Evolutionary conservation across 768 basidiomycete species (phyloP), one percentile per base, ranked within the genome.

Genomic region (Amanita exitialis): DNA sequence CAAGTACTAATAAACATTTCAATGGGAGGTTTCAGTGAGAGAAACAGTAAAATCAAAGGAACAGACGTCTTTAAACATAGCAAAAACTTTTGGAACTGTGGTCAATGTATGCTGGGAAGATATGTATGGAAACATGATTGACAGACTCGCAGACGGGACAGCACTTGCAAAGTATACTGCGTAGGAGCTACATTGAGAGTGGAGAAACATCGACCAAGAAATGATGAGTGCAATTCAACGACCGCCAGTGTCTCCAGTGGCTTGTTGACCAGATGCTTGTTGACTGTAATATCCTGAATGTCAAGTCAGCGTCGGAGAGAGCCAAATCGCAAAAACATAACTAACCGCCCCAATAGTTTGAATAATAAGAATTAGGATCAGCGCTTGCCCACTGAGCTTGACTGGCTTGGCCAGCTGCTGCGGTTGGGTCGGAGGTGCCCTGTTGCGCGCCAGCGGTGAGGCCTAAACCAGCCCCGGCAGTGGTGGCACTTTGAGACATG

Each of bases 331-430:
- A 32, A 37, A 3, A 32, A 10, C 15, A 47, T 47, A 41, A 71
- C 82, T 60, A 53, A 90, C 87, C 85, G 63, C 86, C 83, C 87
- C 87, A 89, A 63, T 89, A 88, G 62, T 85, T 85, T 50, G 79
- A 79, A 66, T 88, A 88, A 66, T 88, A 88, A 53, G 75, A 76
- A 61, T 70, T 83, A 51, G 85, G 81, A 61, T 89, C 86, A 43
- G 80, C 77, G 21, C 76, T 72, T 23, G 79, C 78, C 87, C 90
- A 91, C 60, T 90, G 86, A 43, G 78, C 81, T 64, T 86, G 85
- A 44, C 75, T 78, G 32, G 77, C 74, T 55, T 78, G 78, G 12
- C 74, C 77, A 8, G 73, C 71, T 12, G 71, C 72, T 56, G 73
- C 76, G 59, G 70, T 76, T 30, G 71, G 67, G 58, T 83, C 79